These are phyloP conservation scores for Aspergillus aculeatus DNA, from an alignment of 2,329 filamentous ascomycete genomes.

Conservation along the genomic window DNA sequence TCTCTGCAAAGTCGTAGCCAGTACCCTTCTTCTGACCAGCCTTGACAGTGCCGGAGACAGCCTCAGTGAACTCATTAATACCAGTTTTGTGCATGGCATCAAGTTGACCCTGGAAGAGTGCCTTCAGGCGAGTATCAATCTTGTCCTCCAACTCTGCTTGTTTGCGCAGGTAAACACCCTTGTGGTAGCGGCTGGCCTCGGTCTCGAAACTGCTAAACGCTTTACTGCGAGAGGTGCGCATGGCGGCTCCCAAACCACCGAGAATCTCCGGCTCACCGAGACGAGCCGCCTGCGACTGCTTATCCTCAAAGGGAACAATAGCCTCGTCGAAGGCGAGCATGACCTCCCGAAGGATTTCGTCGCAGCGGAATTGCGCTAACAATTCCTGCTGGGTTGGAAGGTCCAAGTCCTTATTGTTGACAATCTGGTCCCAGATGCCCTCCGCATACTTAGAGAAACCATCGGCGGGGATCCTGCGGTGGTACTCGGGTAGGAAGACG, in stretches of 20 bases:
- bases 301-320: constrained; percentile 81
- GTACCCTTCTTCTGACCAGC: constrained; percentile 87
- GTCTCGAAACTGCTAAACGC: constrained; percentile 82
- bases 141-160: constrained; percentile 79
- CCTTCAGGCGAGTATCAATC: constrained; percentile 82
- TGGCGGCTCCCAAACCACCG: constrained; percentile 69
- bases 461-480: constrained; percentile 91
- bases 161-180: constrained; percentile 88
- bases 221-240: constrained; percentile 69
- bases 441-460: constrained; percentile 94
- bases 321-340: constrained; percentile 76
- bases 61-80: constrained; percentile 78
- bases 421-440: constrained; percentile 97
- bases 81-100: constrained; percentile 85
- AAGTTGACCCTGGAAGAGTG: constrained; percentile 84
- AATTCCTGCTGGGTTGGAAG: constrained; percentile 95
- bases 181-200: constrained; percentile 93
- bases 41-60: constrained; percentile 84
- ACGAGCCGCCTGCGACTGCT: constrained; percentile 71
- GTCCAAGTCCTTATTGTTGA: constrained; percentile 97
- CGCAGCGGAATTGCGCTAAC: constrained; percentile 93
- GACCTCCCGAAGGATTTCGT: constrained; percentile 92
- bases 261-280: constrained; percentile 73
- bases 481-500: constrained; percentile 90
- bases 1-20: constrained; percentile 91